A percentile compares a stretch with the other conserved stretches of the same genome.
These are phyloP conservation scores for Acanthamoeba divionensis DNA, from an alignment of 208 protist genomes.

Conservation along the genomic window DNA sequence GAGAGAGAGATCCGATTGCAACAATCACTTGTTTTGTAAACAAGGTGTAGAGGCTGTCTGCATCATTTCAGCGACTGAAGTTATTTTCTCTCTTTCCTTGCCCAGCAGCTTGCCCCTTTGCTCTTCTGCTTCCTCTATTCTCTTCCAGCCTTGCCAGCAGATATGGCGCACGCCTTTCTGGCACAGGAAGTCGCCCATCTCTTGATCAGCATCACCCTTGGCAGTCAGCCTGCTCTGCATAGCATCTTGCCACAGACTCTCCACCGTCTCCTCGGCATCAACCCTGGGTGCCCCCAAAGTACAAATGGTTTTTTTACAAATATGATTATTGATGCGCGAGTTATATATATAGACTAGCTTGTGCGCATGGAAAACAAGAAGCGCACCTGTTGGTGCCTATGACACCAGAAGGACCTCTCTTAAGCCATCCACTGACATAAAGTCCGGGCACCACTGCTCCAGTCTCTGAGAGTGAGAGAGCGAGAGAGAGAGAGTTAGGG, in stretches of 20 bases:
- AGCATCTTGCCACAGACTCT: background rate
- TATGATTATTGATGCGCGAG: too few species aligned
- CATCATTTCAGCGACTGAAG: background rate
- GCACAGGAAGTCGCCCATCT: background rate
- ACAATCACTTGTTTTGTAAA: too few species aligned
- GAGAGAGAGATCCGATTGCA: too few species aligned
- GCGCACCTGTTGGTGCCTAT: conserved; percentile 43
- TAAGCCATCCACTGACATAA: conserved; percentile 41
- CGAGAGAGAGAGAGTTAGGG: background rate
- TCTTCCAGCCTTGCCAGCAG: background rate
- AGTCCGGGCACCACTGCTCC: background rate
- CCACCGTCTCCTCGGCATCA: conserved; percentile 38
- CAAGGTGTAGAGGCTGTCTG: background rate
- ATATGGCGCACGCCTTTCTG: background rate
- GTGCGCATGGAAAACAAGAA: too few species aligned
- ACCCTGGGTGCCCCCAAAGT: too few species aligned
- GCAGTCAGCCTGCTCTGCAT: background rate
- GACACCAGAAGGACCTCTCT: conserved; percentile 16
- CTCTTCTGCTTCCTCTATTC: background rate
- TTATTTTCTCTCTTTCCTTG: conserved; percentile 11
- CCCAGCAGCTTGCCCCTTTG: background rate
- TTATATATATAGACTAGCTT: too few species aligned
- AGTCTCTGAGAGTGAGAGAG: background rate
- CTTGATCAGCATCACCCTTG: background rate
- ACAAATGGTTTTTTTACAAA: too few species aligned